These are phyloP conservation scores for Pterocarpus santalinus DNA, from an alignment of 306 rosid species.

Conservation along the genomic window DNA sequence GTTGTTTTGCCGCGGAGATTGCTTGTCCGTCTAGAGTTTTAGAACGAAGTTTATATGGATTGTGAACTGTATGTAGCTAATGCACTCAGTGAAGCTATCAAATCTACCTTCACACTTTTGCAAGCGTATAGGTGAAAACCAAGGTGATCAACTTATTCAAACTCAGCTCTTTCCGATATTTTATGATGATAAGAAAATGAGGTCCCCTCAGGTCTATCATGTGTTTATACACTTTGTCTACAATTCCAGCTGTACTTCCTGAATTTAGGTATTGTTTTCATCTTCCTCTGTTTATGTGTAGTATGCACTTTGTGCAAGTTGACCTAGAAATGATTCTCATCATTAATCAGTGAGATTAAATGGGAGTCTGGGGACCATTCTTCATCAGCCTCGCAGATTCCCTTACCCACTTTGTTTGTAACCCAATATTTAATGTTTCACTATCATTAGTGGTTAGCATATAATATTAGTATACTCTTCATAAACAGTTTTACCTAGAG, in stretches of 20 bases:
- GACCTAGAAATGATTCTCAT: conserved; percentile 29
- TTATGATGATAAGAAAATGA: not conserved
- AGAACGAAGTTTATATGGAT: conserved; percentile 1
- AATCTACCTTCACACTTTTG: not conserved
- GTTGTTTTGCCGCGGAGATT: not conserved
- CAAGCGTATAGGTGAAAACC: not conserved
- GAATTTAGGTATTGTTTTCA: conserved; percentile 21
- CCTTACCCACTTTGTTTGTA: not conserved
- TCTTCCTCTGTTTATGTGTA: conserved; percentile 9
- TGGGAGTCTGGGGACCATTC: conserved; percentile 40
- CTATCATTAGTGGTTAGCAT: not conserved
- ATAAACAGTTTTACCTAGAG: not conserved
- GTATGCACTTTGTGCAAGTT: conserved; percentile 27
- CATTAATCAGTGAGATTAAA: conserved; percentile 29
- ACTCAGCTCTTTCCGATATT: not conserved
- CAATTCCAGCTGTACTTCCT: conserved; percentile 45
- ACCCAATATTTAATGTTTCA: not conserved
- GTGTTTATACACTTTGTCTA: conserved; percentile 13
- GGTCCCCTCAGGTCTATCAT: conserved; percentile 39
- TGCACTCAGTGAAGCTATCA: conserved; percentile 25
- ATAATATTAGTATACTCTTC: not conserved
- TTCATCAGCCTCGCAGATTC: not conserved
- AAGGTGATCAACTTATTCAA: not conserved
- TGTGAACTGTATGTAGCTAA: conserved; percentile 4
- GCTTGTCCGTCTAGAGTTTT: not conserved